phyloP scores from a whole-genome alignment of 2,329 filamentous ascomycete genomes.

The Thermothelomyces thermophilus region DNA sequence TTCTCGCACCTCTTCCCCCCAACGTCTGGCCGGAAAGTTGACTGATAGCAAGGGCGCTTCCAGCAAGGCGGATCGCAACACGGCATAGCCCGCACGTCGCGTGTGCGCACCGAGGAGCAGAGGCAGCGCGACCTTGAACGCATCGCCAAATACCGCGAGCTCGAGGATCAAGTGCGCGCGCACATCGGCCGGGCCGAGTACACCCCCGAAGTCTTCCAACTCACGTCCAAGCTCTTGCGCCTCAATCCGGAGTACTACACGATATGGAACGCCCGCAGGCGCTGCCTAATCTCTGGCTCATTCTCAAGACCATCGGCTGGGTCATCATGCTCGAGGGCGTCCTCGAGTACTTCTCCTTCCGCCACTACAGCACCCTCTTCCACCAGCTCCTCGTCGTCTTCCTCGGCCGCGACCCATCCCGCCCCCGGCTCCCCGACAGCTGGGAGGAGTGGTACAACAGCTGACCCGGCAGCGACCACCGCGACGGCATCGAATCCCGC shows the following conservation, averaged over 20 bases:
- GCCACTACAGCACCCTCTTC: conserved; percentile 55
- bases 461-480: conserved; percentile 25
- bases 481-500: not conserved
- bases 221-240: conserved; percentile 65
- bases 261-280: conserved; percentile 82
- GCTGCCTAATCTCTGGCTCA: conserved; percentile 54
- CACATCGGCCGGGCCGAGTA: conserved; percentile 42
- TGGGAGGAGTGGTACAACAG: conserved; percentile 52
- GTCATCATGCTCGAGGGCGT: conserved; percentile 49
- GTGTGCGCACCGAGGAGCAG: conserved; percentile 61
- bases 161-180: conserved; percentile 18
- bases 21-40: conserved; percentile 15
- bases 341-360: conserved; percentile 46
- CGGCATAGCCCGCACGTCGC: conserved; percentile 66
- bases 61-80: conserved; percentile 52
- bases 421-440: conserved; percentile 39
- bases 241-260: conserved; percentile 87
- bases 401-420: conserved; percentile 46
- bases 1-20: not conserved
- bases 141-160: conserved; percentile 48
- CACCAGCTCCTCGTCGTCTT: conserved; percentile 51
- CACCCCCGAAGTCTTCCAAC: conserved; percentile 54
- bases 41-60: conserved; percentile 21
- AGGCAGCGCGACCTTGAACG: conserved; percentile 59
- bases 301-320: conserved; percentile 48